Base-by-base conservation (phyloP, 148 eudicot genomes). In the Rhododendron griersonianum region DNA sequence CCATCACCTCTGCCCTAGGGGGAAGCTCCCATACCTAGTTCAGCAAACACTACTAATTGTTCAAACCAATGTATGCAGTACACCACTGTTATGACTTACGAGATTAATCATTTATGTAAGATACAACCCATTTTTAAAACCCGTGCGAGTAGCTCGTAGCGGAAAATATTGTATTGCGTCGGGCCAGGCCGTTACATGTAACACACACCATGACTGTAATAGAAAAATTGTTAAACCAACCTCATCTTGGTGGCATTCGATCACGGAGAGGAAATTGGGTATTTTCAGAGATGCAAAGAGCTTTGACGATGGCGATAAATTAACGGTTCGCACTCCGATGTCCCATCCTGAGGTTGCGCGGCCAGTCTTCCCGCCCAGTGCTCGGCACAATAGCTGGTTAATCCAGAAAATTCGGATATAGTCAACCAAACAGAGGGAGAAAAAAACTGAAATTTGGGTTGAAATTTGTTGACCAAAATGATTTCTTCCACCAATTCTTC, bases 201-300 rank as follows among this genome's bases (percentile, higher is more conserved):
- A 35, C 19, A 15, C 44, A 35, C 33, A 33, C 1, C 21, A 35
- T 14, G 78, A 16, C 45, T 13, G 37, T 74, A 35, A 5, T 33
- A 35, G 21, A 1, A 30, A 74, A 35, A 74, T 16, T 4, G 5
- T 16, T 19, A 44, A 2, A 67, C 87, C 45, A 47, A 95, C 99
- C 99, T 96, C 99, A 67, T 96, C 99, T 87, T 89, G 91, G 85
- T 96, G 99, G 91, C 94, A 91, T 84, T 96, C 97, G 47, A 95
- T 94, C 78, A 95, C 86, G 41, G 93, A 86, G 37, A 95, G 94
- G 83, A 69, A 78, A 33, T 86, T 16, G 18, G 96, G 92, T 78
- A 91, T 51, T 82, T 91, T 90, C 71, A 90, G 85, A 75, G 85
- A 84, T 14, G 95, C 47, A 2, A 90, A 84, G 41, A 89, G 78